Conservation (phyloP, 108 stramenopile genomes). For the Cafeteria roenbergensis region DNA sequence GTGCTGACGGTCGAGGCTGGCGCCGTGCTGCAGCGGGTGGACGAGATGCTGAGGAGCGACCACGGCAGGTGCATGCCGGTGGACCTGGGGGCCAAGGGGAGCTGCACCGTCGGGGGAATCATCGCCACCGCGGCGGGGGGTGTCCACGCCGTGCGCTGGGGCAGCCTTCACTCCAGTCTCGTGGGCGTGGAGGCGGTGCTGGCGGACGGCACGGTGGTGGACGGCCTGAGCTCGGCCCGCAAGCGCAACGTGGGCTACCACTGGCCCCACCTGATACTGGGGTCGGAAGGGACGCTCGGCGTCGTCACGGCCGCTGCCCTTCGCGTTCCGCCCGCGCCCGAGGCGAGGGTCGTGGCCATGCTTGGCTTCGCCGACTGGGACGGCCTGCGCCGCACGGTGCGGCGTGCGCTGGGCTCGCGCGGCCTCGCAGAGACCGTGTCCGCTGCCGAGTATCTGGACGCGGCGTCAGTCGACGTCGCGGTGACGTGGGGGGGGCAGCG, state of each 20-base stretch:
- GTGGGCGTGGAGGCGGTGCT: slow-evolving; percentile 81
- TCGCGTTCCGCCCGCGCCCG: slow-evolving; percentile 44
- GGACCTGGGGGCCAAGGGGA: slow-evolving; percentile 85
- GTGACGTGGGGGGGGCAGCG: slow-evolving; percentile 12
- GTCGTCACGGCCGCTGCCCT: slow-evolving; percentile 70
- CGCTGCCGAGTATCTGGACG: slow-evolving; percentile 80
- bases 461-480: slow-evolving; percentile 43
- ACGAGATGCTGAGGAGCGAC: slow-evolving; percentile 42
- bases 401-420: slow-evolving; percentile 47
- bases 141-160: slow-evolving; percentile 56
- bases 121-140: slow-evolving; percentile 88
- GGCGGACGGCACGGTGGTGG: slow-evolving; percentile 62
- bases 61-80: slow-evolving; percentile 60
- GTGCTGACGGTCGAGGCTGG: slow-evolving; percentile 78
- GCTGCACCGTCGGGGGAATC: slow-evolving; percentile 89
- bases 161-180: slow-evolving; percentile 70
- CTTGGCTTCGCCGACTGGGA: slow-evolving; percentile 56
- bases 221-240: slow-evolving; percentile 43
- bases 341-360: slow-evolving; percentile 55
- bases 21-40: slow-evolving; percentile 65
- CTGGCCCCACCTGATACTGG: slow-evolving; percentile 81
- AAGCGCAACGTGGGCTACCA: slow-evolving; percentile 95
- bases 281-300: slow-evolving; percentile 85
- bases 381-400: slow-evolving; percentile 44
- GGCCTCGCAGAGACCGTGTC: slow-evolving; percentile 67